Conservation (phyloP, 257 asterid genomes). For the Solanum gracilifrons region DNA sequence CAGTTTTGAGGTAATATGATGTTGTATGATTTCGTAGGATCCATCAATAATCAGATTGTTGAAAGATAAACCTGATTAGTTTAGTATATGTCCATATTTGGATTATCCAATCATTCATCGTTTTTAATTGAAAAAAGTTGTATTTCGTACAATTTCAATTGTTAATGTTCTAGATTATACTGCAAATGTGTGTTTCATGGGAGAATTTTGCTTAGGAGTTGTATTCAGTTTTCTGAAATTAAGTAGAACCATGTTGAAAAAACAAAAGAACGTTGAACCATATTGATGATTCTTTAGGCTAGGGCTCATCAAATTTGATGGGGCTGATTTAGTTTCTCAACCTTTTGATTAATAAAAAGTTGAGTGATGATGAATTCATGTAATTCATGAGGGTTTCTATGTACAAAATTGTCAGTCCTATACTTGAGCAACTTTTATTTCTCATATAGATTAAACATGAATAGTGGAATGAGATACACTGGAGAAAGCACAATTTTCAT, state of each 20-base stretch:
- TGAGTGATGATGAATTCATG: not conserved
- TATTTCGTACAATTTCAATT: not conserved
- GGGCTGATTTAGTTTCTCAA: not conserved
- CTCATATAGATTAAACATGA: not conserved
- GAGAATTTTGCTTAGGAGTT: not conserved
- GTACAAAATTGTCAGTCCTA: not conserved
- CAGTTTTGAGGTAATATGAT: not conserved
- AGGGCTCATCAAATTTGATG: not conserved
- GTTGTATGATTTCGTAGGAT: not conserved
- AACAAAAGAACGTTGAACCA: not conserved
- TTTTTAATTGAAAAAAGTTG: too few species aligned
- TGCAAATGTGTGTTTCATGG: not conserved
- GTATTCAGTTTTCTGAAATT: not conserved
- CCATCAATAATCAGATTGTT: not conserved
- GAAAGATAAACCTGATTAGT: not conserved
- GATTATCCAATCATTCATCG: not conserved
- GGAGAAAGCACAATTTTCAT: not conserved
- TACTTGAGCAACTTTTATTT: not conserved
- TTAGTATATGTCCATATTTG: not conserved
- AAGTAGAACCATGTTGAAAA: not conserved
- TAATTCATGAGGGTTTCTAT: not conserved
- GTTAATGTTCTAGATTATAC: not conserved
- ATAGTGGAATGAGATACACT: not conserved
- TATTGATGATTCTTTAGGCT: not conserved
- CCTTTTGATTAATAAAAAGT: not conserved